These are phyloP conservation scores for Isoetes engelmannii DNA, from an alignment of 83 land plant genomes.

Conservation along the genomic window DNA sequence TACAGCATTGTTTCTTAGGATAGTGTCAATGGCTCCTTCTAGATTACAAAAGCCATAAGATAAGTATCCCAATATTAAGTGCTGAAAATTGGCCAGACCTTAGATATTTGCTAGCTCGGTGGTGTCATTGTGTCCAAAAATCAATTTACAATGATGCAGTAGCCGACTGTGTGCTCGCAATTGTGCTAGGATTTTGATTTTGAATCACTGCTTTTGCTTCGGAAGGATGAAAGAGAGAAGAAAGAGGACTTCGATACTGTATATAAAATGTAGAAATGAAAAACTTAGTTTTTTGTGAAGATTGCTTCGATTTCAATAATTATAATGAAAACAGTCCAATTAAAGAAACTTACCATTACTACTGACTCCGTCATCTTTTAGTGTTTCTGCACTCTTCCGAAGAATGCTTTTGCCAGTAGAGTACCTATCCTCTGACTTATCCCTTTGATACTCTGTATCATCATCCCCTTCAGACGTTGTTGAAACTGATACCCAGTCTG, in stretches of 20 bases:
- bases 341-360: not conserved
- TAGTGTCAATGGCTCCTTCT: too few species aligned
- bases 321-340: not conserved
- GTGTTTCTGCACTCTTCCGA: constrained; percentile 1
- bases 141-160: too few species aligned
- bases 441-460: constrained; percentile 49
- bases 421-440: not conserved
- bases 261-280: not conserved
- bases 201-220: constrained; percentile 6
- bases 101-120: too few species aligned
- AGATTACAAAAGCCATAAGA: too few species aligned
- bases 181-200: not conserved
- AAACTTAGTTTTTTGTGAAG: not conserved
- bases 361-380: too few species aligned
- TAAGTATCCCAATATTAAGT: too few species aligned
- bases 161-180: too few species aligned
- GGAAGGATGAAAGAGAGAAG: constrained; percentile 4
- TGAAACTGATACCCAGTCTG: constrained; percentile 57
- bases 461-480: constrained; percentile 85
- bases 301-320: not conserved
- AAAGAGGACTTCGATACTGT: constrained; percentile 5
- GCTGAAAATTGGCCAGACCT: too few species aligned
- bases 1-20: too few species aligned
- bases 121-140: too few species aligned
- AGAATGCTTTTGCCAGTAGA: not conserved